These are phyloP conservation scores for Schizonepeta tenuifolia DNA, from an alignment of 257 asterid species.

Conservation along the genomic window DNA sequence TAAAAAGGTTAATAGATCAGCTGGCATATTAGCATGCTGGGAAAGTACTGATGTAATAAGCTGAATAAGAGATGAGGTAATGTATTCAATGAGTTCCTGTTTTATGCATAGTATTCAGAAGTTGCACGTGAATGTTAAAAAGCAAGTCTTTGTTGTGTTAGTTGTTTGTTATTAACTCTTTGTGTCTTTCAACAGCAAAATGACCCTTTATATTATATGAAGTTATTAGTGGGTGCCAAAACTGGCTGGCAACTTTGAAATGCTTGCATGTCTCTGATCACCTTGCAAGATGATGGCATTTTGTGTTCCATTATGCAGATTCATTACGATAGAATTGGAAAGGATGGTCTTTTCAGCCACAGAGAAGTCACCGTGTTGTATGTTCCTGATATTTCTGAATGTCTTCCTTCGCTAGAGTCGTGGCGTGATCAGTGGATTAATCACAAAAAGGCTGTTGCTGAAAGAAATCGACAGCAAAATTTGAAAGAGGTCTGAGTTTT, in stretches of 20 bases:
- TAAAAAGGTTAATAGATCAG: too few species aligned
- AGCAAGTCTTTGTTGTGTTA: not conserved
- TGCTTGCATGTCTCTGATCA: slow-evolving; percentile 11
- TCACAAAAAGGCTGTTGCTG: slow-evolving; percentile 67
- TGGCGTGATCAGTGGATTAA: slow-evolving; percentile 90
- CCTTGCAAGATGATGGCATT: slow-evolving; percentile 20
- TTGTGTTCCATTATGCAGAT: slow-evolving; percentile 55
- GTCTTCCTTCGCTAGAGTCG: slow-evolving; percentile 82
- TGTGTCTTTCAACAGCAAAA: slow-evolving; percentile 2
- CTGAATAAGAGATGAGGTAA: too few species aligned
- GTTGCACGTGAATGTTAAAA: too few species aligned
- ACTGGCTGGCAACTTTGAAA: slow-evolving; percentile 8
- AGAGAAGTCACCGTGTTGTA: slow-evolving; percentile 85
- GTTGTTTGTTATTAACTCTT: not conserved
- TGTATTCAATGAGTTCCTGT: too few species aligned
- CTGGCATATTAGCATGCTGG: too few species aligned
- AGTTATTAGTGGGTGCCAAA: not conserved
- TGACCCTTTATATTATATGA: slow-evolving; percentile 1
- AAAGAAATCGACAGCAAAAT: slow-evolving; percentile 60
- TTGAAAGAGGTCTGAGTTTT: slow-evolving; percentile 59
- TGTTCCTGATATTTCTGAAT: slow-evolving; percentile 86
- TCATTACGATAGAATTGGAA: slow-evolving; percentile 89
- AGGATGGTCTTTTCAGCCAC: slow-evolving; percentile 88
- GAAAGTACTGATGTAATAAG: too few species aligned
- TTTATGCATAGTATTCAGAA: too few species aligned